phyloP scores from a whole-genome alignment of 2,329 filamentous ascomycete species.

The Huntiella abstrusa region DNA sequence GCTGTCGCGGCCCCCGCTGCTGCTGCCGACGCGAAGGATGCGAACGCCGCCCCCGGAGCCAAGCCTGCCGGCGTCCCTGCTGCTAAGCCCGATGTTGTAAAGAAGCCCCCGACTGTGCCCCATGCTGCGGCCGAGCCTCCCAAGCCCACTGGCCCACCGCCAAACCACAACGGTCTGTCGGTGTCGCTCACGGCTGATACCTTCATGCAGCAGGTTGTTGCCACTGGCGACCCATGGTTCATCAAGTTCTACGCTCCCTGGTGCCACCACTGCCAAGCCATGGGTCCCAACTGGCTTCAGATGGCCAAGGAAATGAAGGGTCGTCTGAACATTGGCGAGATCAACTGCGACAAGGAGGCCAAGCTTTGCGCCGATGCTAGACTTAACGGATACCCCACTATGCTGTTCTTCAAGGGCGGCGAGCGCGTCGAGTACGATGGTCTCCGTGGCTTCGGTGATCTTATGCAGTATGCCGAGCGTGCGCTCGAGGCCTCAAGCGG shows the following conservation, averaged over 20 bases:
- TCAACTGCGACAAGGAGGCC: conserved; percentile 78
- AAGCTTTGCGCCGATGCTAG: conserved; percentile 83
- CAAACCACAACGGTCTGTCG: conserved; percentile 61
- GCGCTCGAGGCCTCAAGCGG: conserved; percentile 60
- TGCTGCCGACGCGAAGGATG: conserved; percentile 12
- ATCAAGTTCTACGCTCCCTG: conserved; percentile 97
- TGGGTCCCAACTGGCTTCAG: conserved; percentile 78
- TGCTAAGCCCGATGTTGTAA: conserved; percentile 10
- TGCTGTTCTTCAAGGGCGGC: conserved; percentile 80
- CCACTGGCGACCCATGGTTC: conserved; percentile 85
- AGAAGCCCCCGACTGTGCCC: conserved; percentile 11
- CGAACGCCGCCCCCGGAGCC: conserved; percentile 11
- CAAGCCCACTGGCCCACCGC: conserved; percentile 31
- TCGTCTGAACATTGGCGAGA: conserved; percentile 79
- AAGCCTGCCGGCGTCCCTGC: conserved; percentile 12
- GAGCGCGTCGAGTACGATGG: conserved; percentile 89
- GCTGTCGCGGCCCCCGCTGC: conserved; percentile 22
- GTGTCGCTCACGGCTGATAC: conserved; percentile 61
- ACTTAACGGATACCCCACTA: conserved; percentile 65
- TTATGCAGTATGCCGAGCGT: conserved; percentile 71
- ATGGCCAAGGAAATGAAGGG: conserved; percentile 83
- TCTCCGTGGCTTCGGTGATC: conserved; percentile 76
- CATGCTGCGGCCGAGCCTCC: conserved; percentile 24
- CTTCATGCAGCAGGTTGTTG: conserved; percentile 73
- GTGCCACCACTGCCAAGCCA: conserved; percentile 88